phyloP scores from a whole-genome alignment of 148 eudicot genomes.

The Polygonum aviculare region DNA sequence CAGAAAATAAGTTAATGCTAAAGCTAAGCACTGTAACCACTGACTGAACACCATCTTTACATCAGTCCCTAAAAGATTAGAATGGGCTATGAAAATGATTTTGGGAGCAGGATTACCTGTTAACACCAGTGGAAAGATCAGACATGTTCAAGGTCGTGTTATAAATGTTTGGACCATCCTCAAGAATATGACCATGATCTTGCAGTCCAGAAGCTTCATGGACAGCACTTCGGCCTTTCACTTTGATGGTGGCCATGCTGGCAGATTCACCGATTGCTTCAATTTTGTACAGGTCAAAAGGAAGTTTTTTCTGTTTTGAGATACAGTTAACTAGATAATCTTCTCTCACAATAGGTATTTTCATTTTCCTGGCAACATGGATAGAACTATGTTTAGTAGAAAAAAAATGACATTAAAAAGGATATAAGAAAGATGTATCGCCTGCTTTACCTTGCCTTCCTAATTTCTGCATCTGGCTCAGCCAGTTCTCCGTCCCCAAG shows the following conservation, averaged over 20 bases:
- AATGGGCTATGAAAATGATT: not conserved
- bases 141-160: slow-evolving; percentile 91
- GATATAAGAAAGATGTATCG: not conserved
- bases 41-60: not conserved
- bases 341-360: slow-evolving; percentile 80
- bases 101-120: slow-evolving; percentile 44
- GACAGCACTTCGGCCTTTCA: slow-evolving; percentile 89
- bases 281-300: slow-evolving; percentile 64
- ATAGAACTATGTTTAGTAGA: not conserved
- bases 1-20: not conserved
- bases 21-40: not conserved
- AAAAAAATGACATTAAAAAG: slow-evolving; percentile 4
- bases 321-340: slow-evolving; percentile 73
- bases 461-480: slow-evolving; percentile 57
- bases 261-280: slow-evolving; percentile 58
- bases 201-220: slow-evolving; percentile 75
- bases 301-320: slow-evolving; percentile 69
- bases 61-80: not conserved
- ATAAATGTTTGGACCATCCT: slow-evolving; percentile 82
- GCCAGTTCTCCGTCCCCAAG: slow-evolving; percentile 29
- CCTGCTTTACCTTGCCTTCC: slow-evolving; percentile 67
- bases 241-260: slow-evolving; percentile 71
- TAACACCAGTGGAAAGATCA: slow-evolving; percentile 79
- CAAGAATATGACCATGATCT: slow-evolving; percentile 90
- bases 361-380: slow-evolving; percentile 64